These are phyloP conservation scores for Pseudozyma sp. DNA, from an alignment of 1,284 basidiomycete genomes.

Conservation along the genomic window DNA sequence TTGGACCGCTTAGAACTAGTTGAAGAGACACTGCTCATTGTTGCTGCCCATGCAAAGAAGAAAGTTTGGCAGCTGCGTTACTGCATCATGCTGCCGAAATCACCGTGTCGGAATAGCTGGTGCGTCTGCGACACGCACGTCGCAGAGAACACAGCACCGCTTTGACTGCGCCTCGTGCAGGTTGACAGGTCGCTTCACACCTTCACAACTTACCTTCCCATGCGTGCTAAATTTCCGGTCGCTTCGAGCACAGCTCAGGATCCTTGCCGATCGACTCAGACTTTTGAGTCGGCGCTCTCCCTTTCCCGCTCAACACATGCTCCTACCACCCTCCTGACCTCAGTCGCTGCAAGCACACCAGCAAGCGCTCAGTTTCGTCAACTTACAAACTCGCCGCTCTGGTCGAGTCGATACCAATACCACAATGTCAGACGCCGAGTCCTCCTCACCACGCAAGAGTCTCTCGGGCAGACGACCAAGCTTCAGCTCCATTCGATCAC, in stretches of 20 bases:
- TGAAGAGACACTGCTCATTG: background rate
- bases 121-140: background rate
- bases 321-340: no score
- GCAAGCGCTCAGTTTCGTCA: no score
- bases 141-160: background rate
- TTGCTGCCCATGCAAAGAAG: no score
- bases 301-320: no score
- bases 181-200: no score
- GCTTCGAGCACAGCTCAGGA: no score
- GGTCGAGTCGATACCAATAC: background rate
- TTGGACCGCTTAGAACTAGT: background rate
- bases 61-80: background rate
- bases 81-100: slow-evolving; percentile 6
- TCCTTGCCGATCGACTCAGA: no score
- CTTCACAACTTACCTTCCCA: no score
- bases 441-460: slow-evolving; percentile 27
- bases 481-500: slow-evolving; percentile 39
- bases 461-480: slow-evolving; percentile 32
- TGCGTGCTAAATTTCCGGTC: no score
- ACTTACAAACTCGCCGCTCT: no score
- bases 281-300: no score
- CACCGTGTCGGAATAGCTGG: slow-evolving; percentile 3
- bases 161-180: slow-evolving; percentile 6
- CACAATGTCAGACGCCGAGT: slow-evolving; percentile 31
- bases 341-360: no score